A percentile compares a stretch with the other conserved stretches of the same genome.
Evolutionary conservation across 2,329 filamentous ascomycete genomes (phyloP).

Genomic region (Cladobotryum mycophilum): DNA sequence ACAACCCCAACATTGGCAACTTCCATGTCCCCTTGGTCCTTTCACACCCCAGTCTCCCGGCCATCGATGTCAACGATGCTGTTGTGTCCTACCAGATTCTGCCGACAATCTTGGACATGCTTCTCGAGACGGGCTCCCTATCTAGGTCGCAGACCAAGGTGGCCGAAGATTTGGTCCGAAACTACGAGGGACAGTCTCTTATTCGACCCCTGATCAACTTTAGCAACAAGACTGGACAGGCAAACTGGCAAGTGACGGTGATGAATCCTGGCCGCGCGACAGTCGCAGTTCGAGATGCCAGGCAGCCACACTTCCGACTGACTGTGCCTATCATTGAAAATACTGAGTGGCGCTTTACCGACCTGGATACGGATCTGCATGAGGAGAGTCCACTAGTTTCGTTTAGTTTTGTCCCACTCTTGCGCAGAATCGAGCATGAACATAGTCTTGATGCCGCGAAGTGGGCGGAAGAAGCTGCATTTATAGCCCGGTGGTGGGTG

Average conservation of each 20-base stretch:
- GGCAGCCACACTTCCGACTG: slow-evolving; percentile 18
- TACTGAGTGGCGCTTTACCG: slow-evolving; percentile 22
- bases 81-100: slow-evolving; percentile 27
- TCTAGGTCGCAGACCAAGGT: slow-evolving; percentile 11
- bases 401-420: slow-evolving; percentile 15
- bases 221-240: slow-evolving; percentile 10
- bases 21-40: slow-evolving; percentile 28
- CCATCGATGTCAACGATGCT: slow-evolving; percentile 26
- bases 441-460: slow-evolving; percentile 11
- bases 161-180: slow-evolving; percentile 16
- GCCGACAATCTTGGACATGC: slow-evolving; percentile 27
- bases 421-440: slow-evolving; percentile 11
- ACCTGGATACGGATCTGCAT: slow-evolving; percentile 15
- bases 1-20: slow-evolving; percentile 27
- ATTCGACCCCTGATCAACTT: slow-evolving; percentile 15
- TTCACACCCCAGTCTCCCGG: slow-evolving; percentile 25
- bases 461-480: slow-evolving; percentile 18
- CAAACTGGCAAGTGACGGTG: slow-evolving; percentile 21
- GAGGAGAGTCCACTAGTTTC: slow-evolving; percentile 14
- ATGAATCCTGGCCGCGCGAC: slow-evolving; percentile 22
- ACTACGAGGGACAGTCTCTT: slow-evolving; percentile 22
- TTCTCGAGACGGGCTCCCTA: slow-evolving; percentile 26
- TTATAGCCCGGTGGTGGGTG: slow-evolving; percentile 19
- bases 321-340: slow-evolving; percentile 21
- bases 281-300: slow-evolving; percentile 19